Evolutionary conservation across 2,329 filamentous ascomycete genomes (phyloP), one percentile per base, ranked within the genome.

Genomic region (Monilinia laxa): DNA sequence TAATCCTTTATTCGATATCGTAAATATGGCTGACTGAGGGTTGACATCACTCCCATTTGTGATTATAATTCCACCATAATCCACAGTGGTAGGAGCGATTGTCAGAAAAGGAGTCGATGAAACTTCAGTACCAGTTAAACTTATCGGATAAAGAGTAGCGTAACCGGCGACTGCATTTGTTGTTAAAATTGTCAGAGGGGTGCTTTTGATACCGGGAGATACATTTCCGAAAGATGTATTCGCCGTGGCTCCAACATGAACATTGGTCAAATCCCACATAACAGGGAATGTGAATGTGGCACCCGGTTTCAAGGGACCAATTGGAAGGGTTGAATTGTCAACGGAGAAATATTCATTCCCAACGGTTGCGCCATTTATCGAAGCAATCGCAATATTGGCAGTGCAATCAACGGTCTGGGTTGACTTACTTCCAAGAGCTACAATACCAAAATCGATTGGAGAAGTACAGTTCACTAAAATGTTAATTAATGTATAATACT

Each of bases 51-150:
- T 69, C 14, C 11, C 51, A 55, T 42, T 56, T 10, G 49, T 63
- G 11, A 63, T 55, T 0, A 55, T 56, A 31, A 63, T 63, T n/a
- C 60, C 60, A 23, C 60, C 60, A 28, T 63, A 63, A 35, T 63
- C 60, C 51, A 77, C 72, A 7, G 73, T 75, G 2, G 68, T 71
- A 4, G 78, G 77, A 31, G 74, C 72, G 18, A 77, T 67, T 25
- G 70, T 65, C 14, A 79, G 67, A 62, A 75, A 76, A 2, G 78
- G 70, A 16, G 59, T 70, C 7, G 72, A 70, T 23, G 75, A 77
- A 12, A 78, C 76, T 53, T 76, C 73, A 12, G 71, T 78, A 16
- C 78, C 78, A n/a, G 72, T 73, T 35, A 79, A 68, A 47, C 73
- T 72, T 45, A 79, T 71, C 4, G 77, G 77, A 25, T 76, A 75